These are phyloP conservation scores for Neonectria sp. DNA, from an alignment of 2,329 filamentous ascomycete species.

Conservation along the genomic window DNA sequence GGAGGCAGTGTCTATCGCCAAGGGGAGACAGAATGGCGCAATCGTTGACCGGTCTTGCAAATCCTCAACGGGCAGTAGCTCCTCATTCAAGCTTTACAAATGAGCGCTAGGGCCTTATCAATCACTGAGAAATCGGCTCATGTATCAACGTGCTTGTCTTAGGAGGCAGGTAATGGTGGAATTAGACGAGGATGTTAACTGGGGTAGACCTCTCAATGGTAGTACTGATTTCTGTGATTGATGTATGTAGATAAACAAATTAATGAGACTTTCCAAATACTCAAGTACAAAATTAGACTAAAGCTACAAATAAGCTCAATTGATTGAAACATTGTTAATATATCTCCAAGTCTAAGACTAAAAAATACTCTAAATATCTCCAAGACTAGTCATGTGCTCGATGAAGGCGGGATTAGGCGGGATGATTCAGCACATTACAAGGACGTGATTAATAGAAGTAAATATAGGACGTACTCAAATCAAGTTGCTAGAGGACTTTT, in stretches of 20 bases:
- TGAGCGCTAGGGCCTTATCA: constrained; percentile 9
- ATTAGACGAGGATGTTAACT: not conserved
- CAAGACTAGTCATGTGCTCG: too few species aligned
- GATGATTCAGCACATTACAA: not conserved
- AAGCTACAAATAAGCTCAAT: too few species aligned
- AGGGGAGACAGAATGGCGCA: constrained; percentile 37
- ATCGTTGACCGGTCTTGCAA: constrained; percentile 38
- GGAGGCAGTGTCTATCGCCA: not conserved
- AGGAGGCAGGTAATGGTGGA: not conserved
- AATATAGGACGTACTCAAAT: not conserved
- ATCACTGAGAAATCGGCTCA: not conserved
- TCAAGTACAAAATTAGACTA: too few species aligned
- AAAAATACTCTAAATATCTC: too few species aligned
- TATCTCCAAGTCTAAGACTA: too few species aligned
- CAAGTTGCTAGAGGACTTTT: rapidly evolving
- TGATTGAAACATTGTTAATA: too few species aligned
- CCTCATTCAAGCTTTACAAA: constrained; percentile 5
- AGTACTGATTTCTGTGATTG: too few species aligned
- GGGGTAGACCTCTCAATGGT: too few species aligned
- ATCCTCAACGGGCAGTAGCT: constrained; percentile 21
- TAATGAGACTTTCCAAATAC: too few species aligned
- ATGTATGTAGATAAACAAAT: too few species aligned
- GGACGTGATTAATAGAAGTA: not conserved
- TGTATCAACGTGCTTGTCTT: not conserved
- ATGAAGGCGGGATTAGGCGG: too few species aligned